Percentiles rank a stretch among this genome's conserved stretches.
Evolutionary conservation across 1,139 yeast species (phyloP).

Genomic region (Blastobotrys capitulatus): DNA sequence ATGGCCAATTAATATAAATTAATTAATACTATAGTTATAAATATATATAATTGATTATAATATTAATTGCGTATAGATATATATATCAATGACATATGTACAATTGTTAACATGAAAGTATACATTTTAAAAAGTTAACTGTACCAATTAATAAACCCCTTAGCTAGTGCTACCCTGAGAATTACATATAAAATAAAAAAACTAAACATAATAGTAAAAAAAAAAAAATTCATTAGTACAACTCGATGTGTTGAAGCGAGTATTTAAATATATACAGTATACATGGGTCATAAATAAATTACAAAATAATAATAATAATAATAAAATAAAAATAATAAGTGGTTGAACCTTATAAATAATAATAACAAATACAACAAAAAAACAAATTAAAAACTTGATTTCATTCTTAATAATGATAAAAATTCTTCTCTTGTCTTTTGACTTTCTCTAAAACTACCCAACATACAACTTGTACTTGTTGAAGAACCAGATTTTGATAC

Average conservation of each 20-base stretch:
- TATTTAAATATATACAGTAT: neutral
- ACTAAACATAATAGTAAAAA: no score
- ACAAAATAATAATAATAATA: neutral
- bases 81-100: no score
- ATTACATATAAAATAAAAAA: no score
- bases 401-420: conserved; percentile 55
- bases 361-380: neutral
- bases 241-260: conserved; percentile 7
- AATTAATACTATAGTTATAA: no score
- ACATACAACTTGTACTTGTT: conserved; percentile 94
- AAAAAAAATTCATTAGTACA: neutral
- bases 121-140: no score
- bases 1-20: no score
- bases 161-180: no score
- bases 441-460: conserved; percentile 88
- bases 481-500: conserved; percentile 92
- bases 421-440: conserved; percentile 97
- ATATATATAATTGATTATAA: no score
- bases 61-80: no score
- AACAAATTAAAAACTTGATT: conserved; percentile 35
- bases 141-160: no score
- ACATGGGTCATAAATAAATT: neutral
- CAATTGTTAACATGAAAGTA: no score
- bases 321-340: conserved; percentile 1
- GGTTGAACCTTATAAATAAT: conserved; percentile 7